These are phyloP conservation scores for Phytophthora crassamura DNA, from an alignment of 352 stramenopile genomes.

Conservation along the genomic window DNA sequence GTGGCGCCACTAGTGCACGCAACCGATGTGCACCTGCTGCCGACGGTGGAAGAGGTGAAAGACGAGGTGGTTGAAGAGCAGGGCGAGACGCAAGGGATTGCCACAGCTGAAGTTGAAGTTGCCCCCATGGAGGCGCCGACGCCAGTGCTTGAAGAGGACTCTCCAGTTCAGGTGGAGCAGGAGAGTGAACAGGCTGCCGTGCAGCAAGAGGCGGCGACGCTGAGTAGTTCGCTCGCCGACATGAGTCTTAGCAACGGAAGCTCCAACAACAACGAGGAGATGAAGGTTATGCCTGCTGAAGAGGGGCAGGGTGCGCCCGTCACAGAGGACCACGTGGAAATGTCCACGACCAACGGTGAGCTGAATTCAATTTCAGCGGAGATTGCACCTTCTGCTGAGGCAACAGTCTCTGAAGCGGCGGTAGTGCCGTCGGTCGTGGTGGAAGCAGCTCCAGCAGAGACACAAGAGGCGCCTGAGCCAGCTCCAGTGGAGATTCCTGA, in stretches of 20 bases:
- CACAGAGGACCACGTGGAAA: slow-evolving; percentile 21
- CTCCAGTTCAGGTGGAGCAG: background rate
- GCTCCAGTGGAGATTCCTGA: background rate
- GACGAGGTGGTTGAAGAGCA: background rate
- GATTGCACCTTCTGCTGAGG: slow-evolving; percentile 1
- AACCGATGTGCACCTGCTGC: slow-evolving; percentile 7
- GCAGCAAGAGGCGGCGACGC: slow-evolving; percentile 15
- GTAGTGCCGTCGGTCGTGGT: background rate
- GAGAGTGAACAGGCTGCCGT: background rate
- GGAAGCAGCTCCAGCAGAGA: background rate
- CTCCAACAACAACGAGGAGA: background rate
- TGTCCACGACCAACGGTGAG: background rate
- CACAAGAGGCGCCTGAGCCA: background rate
- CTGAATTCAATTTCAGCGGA: slow-evolving; percentile 16
- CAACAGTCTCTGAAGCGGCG: background rate
- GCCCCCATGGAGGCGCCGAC: background rate
- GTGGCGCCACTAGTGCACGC: slow-evolving; percentile 21
- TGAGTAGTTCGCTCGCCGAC: slow-evolving; percentile 25
- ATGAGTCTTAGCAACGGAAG: slow-evolving; percentile 24
- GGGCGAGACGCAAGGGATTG: too few species aligned
- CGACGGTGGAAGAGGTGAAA: slow-evolving; percentile 7
- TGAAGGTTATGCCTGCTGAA: background rate
- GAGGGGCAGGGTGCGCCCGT: slow-evolving; percentile 1
- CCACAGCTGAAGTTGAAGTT: background rate
- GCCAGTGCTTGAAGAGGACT: background rate